A percentile compares a stretch with the other conserved stretches of the same genome.
phyloP scores from a whole-genome alignment of 1,284 basidiomycete species.

The Cryptococcus sp. region DNA sequence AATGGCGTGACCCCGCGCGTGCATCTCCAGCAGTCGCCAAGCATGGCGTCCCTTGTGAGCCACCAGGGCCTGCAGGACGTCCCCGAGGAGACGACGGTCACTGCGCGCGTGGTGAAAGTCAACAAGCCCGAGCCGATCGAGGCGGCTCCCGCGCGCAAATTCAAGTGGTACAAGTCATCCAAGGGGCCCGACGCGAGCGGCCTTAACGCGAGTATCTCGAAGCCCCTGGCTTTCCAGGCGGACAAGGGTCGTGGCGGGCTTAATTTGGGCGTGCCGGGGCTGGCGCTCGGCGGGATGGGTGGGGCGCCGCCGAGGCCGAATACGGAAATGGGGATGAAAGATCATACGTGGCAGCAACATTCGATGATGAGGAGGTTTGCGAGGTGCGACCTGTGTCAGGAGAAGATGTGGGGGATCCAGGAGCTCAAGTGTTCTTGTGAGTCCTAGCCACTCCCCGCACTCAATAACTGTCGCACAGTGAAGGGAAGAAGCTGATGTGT shows the following conservation, averaged over 20 bases:
- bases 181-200: slow-evolving; percentile 42
- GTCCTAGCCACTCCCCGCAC: too few species aligned
- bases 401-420: slow-evolving; percentile 98
- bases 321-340: slow-evolving; percentile 51
- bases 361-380: slow-evolving; percentile 77
- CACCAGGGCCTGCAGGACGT: slow-evolving; percentile 47
- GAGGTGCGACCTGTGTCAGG: slow-evolving; percentile 90
- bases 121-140: slow-evolving; percentile 51
- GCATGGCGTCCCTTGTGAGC: slow-evolving; percentile 47
- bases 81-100: slow-evolving; percentile 40
- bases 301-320: slow-evolving; percentile 31
- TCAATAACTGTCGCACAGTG: too few species aligned
- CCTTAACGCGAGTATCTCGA: slow-evolving; percentile 34
- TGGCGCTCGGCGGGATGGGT: slow-evolving; percentile 2
- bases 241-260: slow-evolving; percentile 16
- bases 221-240: slow-evolving; percentile 23
- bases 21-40: slow-evolving; percentile 48
- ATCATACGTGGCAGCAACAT: slow-evolving; percentile 86
- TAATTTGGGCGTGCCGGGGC: slow-evolving; percentile 1
- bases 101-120: slow-evolving; percentile 47
- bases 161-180: slow-evolving; percentile 56
- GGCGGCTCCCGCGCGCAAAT: slow-evolving; percentile 51
- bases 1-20: slow-evolving; percentile 10
- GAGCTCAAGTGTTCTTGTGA: slow-evolving; percentile 77
- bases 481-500: slow-evolving; percentile 1